Evolutionary conservation across 2,329 filamentous ascomycete species (phyloP), one percentile per base, ranked within the genome.

Genomic region (Nigrospora sphaerica): DNA sequence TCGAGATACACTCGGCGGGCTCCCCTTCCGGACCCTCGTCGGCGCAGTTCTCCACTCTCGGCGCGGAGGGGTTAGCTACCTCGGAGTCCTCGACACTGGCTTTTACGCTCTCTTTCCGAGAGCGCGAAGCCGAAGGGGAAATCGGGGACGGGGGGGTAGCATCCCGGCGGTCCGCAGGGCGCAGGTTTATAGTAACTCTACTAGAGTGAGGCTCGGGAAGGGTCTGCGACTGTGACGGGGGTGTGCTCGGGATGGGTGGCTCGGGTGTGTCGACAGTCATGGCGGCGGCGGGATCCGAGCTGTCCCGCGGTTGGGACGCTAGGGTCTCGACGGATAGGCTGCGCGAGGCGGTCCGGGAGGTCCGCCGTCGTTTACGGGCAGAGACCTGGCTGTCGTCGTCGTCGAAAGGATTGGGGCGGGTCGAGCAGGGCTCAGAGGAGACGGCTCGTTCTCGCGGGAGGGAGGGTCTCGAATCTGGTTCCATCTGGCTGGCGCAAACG

Each of bases 381-480:
- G 73, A 70, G 40, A 65, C 58, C 23, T 28, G 23, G 23, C 23
- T 33, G 19, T 45, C 43, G 53, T 79, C 75, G 64, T 82, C 78
- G 66, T 81, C 73, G 61, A 83, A 84, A 36, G 81, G 81, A 53
- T 84, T 83, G 44, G 77, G 78, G 52, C 81, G 75, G 55, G 75
- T 80, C 57, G 79, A 77, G 63, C 73, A 74, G 62, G 78, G 75
- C 69, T 85, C 81, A 65, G 77, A 76, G 58, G 79, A 83, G 65
- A 72, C 70, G 59, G 76, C 74, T 65, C 77, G 75, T 68, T 79
- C 75, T 72, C 68, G 72, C 63, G 69, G 68, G 65, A 78, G 73
- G 60, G 68, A 65, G 53, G 70, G 66, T 59, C 59, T 68, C 60
- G 70, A 68, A 62, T 69, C 65, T 63, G 67, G 71, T 70, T 77